These are phyloP conservation scores for Microdochium nivale DNA, from an alignment of 2,329 filamentous ascomycete genomes.

Conservation along the genomic window DNA sequence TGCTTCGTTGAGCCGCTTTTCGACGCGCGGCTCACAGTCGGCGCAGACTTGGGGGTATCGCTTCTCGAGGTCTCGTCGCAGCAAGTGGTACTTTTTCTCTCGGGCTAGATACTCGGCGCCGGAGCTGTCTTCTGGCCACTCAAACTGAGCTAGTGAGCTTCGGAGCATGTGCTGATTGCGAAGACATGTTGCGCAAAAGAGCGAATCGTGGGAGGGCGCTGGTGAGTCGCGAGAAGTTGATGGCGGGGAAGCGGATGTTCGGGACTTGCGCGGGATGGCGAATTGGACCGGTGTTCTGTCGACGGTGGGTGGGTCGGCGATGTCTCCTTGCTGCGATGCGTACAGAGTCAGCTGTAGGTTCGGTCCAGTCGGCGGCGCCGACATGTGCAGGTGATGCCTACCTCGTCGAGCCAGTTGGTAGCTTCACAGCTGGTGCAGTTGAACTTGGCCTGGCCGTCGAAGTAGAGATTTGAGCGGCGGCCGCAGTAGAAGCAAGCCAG, in stretches of 20 bases:
- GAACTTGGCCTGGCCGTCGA: constrained; percentile 55
- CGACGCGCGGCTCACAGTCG: constrained; percentile 53
- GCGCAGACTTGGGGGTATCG: constrained; percentile 85
- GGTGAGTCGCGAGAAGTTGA: constrained; percentile 22
- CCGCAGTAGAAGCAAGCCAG: constrained; percentile 82
- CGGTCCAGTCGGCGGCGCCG: constrained; percentile 1
- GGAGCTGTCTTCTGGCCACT: constrained; percentile 54
- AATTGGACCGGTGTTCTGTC: constrained; percentile 34
- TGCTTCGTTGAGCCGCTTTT: constrained; percentile 28
- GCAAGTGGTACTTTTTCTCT: constrained; percentile 61
- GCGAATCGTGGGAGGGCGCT: constrained; percentile 19
- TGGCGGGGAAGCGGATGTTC: constrained; percentile 16
- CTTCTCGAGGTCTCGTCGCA: constrained; percentile 64
- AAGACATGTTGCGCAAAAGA: constrained; percentile 69
- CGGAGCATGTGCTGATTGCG: constrained; percentile 84
- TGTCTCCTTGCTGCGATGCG: constrained; percentile 65
- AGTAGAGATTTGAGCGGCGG: constrained; percentile 50
- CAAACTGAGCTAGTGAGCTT: constrained; percentile 69
- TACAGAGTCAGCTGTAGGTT: constrained; percentile 10
- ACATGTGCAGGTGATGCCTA: constrained; percentile 24
- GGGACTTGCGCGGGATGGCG: constrained; percentile 31
- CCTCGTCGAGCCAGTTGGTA: constrained; percentile 82
- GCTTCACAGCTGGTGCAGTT: constrained; percentile 73
- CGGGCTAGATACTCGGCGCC: constrained; percentile 63
- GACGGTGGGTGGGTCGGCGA: constrained; percentile 69